phyloP scores from a whole-genome alignment of 768 basidiomycete species.

The Antrodiella citrinella region DNA sequence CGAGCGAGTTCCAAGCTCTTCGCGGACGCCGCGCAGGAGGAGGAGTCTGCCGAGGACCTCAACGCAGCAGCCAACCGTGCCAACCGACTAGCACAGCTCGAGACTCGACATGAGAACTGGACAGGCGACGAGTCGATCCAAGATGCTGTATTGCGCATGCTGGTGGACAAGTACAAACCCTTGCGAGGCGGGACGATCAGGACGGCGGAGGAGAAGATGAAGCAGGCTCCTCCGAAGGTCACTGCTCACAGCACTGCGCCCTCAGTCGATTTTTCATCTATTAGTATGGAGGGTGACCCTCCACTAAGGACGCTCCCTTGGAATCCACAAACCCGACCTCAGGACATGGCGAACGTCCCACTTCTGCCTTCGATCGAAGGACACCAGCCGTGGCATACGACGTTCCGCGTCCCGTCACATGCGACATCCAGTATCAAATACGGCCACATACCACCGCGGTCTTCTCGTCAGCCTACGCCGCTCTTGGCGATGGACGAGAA shows the following conservation, averaged over 20 bases:
- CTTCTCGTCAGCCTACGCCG: slow-evolving; percentile 1
- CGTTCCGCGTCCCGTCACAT: slow-evolving; percentile 54
- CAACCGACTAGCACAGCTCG: slow-evolving; percentile 37
- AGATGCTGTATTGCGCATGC: slow-evolving; percentile 74
- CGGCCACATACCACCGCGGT: slow-evolving; percentile 32
- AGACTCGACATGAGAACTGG: slow-evolving; percentile 60
- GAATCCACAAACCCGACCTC: background rate
- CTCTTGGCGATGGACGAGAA: slow-evolving; percentile 27
- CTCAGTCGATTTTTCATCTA: slow-evolving; percentile 4
- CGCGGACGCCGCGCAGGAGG: slow-evolving; percentile 52
- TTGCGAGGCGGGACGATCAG: slow-evolving; percentile 51
- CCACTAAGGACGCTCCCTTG: too few relatives aligned
- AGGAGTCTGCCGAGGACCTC: slow-evolving; percentile 27
- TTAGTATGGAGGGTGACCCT: background rate
- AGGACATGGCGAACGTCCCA: slow-evolving; percentile 30
- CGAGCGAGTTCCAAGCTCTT: slow-evolving; percentile 55
- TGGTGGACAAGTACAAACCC: slow-evolving; percentile 83
- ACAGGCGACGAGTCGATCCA: slow-evolving; percentile 64
- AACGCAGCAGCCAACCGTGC: slow-evolving; percentile 13
- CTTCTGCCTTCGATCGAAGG: slow-evolving; percentile 46
- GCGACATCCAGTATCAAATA: slow-evolving; percentile 42
- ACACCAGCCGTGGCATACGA: slow-evolving; percentile 66
- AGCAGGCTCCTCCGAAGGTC: slow-evolving; percentile 36
- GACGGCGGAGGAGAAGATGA: slow-evolving; percentile 62
- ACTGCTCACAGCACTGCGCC: slow-evolving; percentile 11